Evolutionary conservation across 139 green algal genomes (phyloP), one percentile per base, ranked within the genome.

Genomic region (Picochlorum sp.): DNA sequence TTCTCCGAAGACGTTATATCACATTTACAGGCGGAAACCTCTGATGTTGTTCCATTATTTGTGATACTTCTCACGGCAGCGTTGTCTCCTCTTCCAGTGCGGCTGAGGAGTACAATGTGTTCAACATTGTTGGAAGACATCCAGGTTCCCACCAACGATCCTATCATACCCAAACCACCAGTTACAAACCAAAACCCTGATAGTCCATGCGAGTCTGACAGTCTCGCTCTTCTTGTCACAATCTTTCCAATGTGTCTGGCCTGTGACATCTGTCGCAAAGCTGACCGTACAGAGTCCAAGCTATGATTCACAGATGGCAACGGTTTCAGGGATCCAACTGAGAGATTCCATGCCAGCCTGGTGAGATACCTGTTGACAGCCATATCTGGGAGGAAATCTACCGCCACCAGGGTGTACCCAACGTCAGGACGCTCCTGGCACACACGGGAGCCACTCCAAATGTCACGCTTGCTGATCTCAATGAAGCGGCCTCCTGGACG

Each of bases 401-500:
- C 72, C 3, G 87, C 87, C n/a, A 95, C 65, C 49, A 91, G 67
- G n/a, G 65, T 62, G 68, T 85, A 89, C 2, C 8, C 16, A 47
- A 86, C 73, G 62, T 95, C 87, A 3, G 83, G 84, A 0, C 87
- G 84, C 65, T 92, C 81, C 37, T 80, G 68, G 24, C 56, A 51
- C 6, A 84, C 66, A 18, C 81, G 65, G 13, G 65, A 52, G 6
- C 69, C 59, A 26, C 66, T 80, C 82, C 82, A 92, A 49, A 95
- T 87, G 79, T 90, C 87, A 38, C 87, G 74, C 81, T 95, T 95
- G 66, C 78, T 81, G 65, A 95, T 91, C 75, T 95, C 87, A 30
- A 88, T 74, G 55, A 23, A 23, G 21, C 21, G 21, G 21, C 21
- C 21, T 23, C 21, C 21, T 23, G 21, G 21, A 23, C 21, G 21